phyloP scores from a whole-genome alignment of 2,329 filamentous ascomycete genomes.

The Gremmenia infestans region DNA sequence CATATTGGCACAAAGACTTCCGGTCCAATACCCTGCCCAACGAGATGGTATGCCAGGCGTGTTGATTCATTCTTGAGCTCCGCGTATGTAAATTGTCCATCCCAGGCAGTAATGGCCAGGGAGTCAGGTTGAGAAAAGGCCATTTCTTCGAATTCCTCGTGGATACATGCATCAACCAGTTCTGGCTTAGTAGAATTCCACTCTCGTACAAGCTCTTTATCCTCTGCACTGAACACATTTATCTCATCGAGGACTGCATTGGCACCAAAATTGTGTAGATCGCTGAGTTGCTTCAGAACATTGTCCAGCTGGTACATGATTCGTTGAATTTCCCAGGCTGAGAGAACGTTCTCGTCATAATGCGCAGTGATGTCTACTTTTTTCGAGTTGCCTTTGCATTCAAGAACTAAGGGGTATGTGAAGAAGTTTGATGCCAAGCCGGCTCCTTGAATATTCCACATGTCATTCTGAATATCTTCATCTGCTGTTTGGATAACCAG shows the following conservation, averaged over 20 bases:
- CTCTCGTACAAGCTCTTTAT: background rate
- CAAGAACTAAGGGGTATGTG: constrained; percentile 16
- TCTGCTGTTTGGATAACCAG: constrained; percentile 19
- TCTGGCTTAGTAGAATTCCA: constrained; percentile 4
- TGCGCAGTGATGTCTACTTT: constrained; percentile 8
- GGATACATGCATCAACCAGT: constrained; percentile 14
- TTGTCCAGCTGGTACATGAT: constrained; percentile 10
- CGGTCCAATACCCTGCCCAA: constrained; percentile 11
- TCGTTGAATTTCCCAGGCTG: constrained; percentile 2
- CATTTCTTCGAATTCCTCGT: constrained; percentile 17
- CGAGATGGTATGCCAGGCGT: constrained; percentile 12
- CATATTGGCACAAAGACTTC: constrained; percentile 22
- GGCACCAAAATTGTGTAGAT: background rate
- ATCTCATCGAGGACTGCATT: background rate
- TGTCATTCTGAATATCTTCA: background rate
- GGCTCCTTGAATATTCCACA: constrained; percentile 1
- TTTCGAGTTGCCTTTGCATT: constrained; percentile 4
- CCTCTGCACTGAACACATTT: constrained; percentile 2
- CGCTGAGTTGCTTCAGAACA: constrained; percentile 16
- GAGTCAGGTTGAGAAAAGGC: constrained; percentile 10
- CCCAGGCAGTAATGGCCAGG: constrained; percentile 20
- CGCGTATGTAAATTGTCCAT: constrained; percentile 20
- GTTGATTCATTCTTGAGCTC: constrained; percentile 16
- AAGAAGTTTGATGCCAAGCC: constrained; percentile 6
- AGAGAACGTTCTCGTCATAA: constrained; percentile 9